Evolutionary conservation across 129 eudicot species (phyloP).

Genomic region (Flaveria linearis): DNA sequence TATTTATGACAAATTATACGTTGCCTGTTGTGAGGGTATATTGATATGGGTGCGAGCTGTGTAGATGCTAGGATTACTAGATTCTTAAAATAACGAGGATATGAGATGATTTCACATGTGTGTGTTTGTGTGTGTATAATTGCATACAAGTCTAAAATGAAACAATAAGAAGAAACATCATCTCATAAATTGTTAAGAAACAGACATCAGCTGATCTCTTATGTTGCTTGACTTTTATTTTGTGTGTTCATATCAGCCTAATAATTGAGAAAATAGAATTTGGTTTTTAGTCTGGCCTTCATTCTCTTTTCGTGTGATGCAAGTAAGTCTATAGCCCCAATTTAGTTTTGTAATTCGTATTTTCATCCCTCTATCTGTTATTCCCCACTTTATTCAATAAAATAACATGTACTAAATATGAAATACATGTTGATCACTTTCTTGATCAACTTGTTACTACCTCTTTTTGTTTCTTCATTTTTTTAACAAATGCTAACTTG

Average conservation of each 20-base stretch:
- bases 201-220: neutral
- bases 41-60: no score
- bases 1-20: neutral
- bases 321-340: neutral
- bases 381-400: neutral
- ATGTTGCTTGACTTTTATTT: neutral
- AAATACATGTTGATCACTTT: constrained; percentile 1
- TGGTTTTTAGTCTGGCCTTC: neutral
- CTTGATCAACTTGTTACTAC: neutral
- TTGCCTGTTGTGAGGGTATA: neutral
- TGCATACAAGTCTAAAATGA: neutral
- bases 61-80: neutral
- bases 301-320: neutral
- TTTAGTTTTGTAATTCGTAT: neutral
- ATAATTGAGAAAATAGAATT: neutral
- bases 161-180: neutral
- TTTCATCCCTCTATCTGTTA: constrained; percentile 6
- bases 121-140: neutral
- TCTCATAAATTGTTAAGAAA: constrained; percentile 6
- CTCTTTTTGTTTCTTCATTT: neutral
- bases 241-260: constrained; percentile 8
- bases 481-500: constrained; percentile 15
- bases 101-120: constrained; percentile 8
- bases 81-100: neutral
- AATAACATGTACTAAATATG: neutral